A percentile compares a stretch with the other conserved stretches of the same genome.
Conservation (phyloP, 768 basidiomycete species). For the Boletus pseudo-olivaceus region DNA sequence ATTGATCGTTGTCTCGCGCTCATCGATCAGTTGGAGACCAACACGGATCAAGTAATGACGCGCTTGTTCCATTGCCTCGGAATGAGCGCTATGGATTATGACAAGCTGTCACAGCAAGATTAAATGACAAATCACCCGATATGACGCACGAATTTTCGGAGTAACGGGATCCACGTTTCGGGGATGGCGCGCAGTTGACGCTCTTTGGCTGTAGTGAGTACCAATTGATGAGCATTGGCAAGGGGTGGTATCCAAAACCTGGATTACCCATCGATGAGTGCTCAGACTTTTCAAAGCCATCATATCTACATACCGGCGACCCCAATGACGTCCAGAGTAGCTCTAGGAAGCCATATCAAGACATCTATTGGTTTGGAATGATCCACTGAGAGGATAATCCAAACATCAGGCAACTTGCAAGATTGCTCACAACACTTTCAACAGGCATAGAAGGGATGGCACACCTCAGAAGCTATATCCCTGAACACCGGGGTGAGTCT, state of each 20-base stretch:
- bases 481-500: slow-evolving; percentile 55
- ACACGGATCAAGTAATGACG: slow-evolving; percentile 49
- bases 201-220: slow-evolving; percentile 51
- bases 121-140: slow-evolving; percentile 1
- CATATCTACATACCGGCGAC: slow-evolving; percentile 46
- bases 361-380: slow-evolving; percentile 47
- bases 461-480: slow-evolving; percentile 51
- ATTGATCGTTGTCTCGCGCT: slow-evolving; percentile 42
- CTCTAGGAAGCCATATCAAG: slow-evolving; percentile 59
- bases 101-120: slow-evolving; percentile 5
- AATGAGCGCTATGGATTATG: slow-evolving; percentile 40
- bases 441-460: slow-evolving; percentile 6
- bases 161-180: slow-evolving; percentile 54
- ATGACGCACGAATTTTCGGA: slow-evolving; percentile 46
- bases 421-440: not conserved
- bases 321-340: slow-evolving; percentile 76
- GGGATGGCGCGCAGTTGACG: slow-evolving; percentile 53
- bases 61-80: slow-evolving; percentile 40
- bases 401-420: slow-evolving; percentile 46
- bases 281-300: not conserved
- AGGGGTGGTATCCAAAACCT: slow-evolving; percentile 60
- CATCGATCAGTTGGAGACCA: slow-evolving; percentile 49
- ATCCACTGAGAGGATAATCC: slow-evolving; percentile 23
- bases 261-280: slow-evolving; percentile 7
- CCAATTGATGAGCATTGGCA: slow-evolving; percentile 50